Evolutionary conservation across 257 asterid genomes (phyloP).

Genomic region (Parsonsia alboflavescens): DNA sequence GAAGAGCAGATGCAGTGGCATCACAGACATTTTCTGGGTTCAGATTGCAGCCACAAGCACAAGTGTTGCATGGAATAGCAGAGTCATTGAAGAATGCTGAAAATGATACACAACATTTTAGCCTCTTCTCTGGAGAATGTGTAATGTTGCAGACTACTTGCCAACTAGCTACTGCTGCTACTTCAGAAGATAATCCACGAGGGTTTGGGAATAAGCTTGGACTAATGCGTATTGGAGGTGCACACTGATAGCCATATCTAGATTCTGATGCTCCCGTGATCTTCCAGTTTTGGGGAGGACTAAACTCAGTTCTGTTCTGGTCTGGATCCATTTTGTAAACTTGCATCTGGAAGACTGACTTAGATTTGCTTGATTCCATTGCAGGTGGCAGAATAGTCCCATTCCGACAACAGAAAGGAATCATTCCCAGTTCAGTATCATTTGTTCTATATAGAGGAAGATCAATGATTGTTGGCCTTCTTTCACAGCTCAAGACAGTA

Average conservation of each 20-base stretch:
- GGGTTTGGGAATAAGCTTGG: slow-evolving; percentile 50
- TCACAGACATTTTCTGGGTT: slow-evolving; percentile 32
- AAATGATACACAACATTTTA: slow-evolving; percentile 64
- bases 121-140: slow-evolving; percentile 19
- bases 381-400: slow-evolving; percentile 55
- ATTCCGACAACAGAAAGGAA: slow-evolving; percentile 63
- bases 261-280: slow-evolving; percentile 34
- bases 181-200: slow-evolving; percentile 39
- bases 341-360: slow-evolving; percentile 47
- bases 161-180: slow-evolving; percentile 54
- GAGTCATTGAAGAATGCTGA: slow-evolving; percentile 67
- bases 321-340: slow-evolving; percentile 73
- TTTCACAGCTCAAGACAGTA: slow-evolving; percentile 41
- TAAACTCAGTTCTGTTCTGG: slow-evolving; percentile 40
- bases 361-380: slow-evolving; percentile 44
- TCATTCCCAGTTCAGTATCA: slow-evolving; percentile 45
- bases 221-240: slow-evolving; percentile 43
- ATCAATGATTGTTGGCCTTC: slow-evolving; percentile 53
- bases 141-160: slow-evolving; percentile 54
- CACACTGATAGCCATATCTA: slow-evolving; percentile 44
- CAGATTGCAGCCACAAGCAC: slow-evolving; percentile 59
- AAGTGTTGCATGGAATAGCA: slow-evolving; percentile 63
- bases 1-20: slow-evolving; percentile 41
- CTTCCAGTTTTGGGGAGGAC: slow-evolving; percentile 59
- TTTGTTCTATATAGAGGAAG: slow-evolving; percentile 52